Evolutionary conservation across 2,329 filamentous ascomycete genomes (phyloP), one percentile per base, ranked within the genome.

Genomic region (Chalara sp.): DNA sequence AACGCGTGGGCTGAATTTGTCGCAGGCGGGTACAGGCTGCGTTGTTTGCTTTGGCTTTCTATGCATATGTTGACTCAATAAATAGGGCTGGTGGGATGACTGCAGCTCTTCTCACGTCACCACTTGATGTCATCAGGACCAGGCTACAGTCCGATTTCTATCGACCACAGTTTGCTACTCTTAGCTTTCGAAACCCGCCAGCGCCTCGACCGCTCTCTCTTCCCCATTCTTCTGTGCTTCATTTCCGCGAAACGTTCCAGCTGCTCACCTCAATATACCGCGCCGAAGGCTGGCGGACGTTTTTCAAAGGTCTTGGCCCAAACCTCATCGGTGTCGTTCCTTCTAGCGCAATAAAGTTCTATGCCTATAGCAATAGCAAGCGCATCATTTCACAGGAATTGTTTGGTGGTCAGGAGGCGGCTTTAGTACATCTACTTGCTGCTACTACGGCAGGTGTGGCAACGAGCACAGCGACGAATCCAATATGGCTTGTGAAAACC

Each of bases 121-220:
- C 41, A 10, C 41, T 44, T 44, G 21, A 44, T 44, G 41, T 44
- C 21, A 21, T 44, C 8, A 44, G 11, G 28, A 44, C 41, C 21
- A 44, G 41, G 41, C 41, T 44, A 44, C 41, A 29, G 41, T 44
- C 41, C 11, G 41, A 44, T 44, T 44, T 44, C 41, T 44, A 44
- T 44, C 41, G 11, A 44, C 21, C 41, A 44, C 41, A 44, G 21
- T 21, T 44, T 44, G 11, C 2, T 44, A 28, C 11, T 12, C 41
- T 10, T 3, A 44, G 41, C 21, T 29, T 29, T 44, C 41, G 28
- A 44, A 44, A 2, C 21, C 4, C 41, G 41, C 41, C 11, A 44
- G 41, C 41, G 28, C 21, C 41, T 29, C 11, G 41, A 4, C 11
- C 11, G 21, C 4, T 29, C 41, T 21, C 21, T 29, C 28, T 44